phyloP scores from a whole-genome alignment of 352 stramenopile genomes.

The Pythium dissotocum region DNA sequence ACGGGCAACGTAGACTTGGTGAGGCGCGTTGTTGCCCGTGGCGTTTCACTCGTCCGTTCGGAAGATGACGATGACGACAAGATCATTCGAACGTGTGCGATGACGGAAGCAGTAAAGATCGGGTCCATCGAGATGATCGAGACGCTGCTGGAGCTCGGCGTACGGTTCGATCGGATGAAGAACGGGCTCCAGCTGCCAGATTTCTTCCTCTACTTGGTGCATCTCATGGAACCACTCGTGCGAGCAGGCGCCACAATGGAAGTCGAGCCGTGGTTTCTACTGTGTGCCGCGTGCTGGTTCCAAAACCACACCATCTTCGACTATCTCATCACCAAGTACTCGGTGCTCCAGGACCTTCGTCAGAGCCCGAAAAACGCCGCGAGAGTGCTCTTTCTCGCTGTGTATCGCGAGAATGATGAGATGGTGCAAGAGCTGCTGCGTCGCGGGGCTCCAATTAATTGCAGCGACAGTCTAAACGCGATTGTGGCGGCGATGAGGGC shows the following conservation, averaged over 20 bases:
- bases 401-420: constrained; percentile 1
- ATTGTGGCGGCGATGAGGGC: neutral
- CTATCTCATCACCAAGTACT: neutral
- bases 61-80: neutral
- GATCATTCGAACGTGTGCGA: neutral
- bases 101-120: neutral
- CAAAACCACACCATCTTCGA: neutral
- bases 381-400: neutral
- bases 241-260: no score
- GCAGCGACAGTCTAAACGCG: neutral
- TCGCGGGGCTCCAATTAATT: neutral
- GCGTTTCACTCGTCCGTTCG: neutral
- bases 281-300: neutral
- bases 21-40: neutral
- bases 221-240: neutral
- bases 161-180: neutral
- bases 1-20: neutral
- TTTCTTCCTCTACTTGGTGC: neutral
- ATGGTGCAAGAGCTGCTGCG: neutral
- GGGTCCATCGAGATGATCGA: neutral
- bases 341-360: neutral
- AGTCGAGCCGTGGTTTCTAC: neutral
- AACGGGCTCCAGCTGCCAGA: neutral
- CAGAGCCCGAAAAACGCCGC: neutral
- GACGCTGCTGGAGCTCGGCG: neutral